Base-by-base conservation (phyloP, 441 rosid species). In the Populus hybrid region DNA sequence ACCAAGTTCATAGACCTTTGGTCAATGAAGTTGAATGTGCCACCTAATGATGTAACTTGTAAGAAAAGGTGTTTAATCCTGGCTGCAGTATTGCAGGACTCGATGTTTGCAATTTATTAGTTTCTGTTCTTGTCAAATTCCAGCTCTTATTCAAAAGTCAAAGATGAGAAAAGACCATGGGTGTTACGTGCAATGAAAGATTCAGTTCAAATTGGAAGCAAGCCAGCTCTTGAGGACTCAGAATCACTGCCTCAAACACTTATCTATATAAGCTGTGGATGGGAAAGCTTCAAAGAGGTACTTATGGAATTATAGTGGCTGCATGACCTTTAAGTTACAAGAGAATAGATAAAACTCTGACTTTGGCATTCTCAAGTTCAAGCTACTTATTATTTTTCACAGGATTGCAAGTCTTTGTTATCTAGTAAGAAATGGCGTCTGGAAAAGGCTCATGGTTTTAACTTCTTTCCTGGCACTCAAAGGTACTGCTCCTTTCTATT, bases 251-350 rank as follows among this genome's bases (percentile, higher is more conserved):
- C 99, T 26, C 89, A 89, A 80, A 92, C 90, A 65, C 97, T 95
- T 67, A 91, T 93, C 78, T 95, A 95, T 72, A 95, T 95, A 82
- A 93, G 99, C 81, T 93, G 98, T 79, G 97, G 98, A 76, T 95
- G 99, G 99, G 94, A 92, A 80, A 95, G 94, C 89, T 95, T 93
- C 82, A 93, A 93, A 81, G 91, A 89, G 98, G 98, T 93, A 87
- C 64, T 40, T 82, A 26, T 70, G 28, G 40, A 63, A 68, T 40
- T 35, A 28, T 64, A 86, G 69, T 73, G 64, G 66, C 71, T 64
- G 46, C 46, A 46, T 69, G 30, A 32, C 30, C 12, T 30, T 7
- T 30, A 28, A 78, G 5, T 79, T 63, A 72, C 68, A 64, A 42
- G 16, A 46, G 5, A 73, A 78, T 74, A 5, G 63, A 67, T 64